phyloP scores from a whole-genome alignment of 2,329 filamentous ascomycete species.

The Coniella lustricola region DNA sequence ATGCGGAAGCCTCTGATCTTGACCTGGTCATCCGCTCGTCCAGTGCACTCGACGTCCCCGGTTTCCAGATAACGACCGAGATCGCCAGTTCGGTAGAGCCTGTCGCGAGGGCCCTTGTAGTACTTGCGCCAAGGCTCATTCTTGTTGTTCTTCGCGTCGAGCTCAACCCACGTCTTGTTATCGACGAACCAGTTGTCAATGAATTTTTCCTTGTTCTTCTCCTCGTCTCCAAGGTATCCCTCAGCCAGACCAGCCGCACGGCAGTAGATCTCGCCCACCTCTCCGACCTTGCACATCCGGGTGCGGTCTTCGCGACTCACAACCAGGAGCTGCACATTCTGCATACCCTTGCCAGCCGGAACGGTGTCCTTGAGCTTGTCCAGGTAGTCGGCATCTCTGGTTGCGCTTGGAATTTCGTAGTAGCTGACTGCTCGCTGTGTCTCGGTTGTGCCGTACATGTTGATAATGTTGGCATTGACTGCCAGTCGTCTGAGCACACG shows the following conservation, averaged over 20 bases:
- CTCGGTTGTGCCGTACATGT: slow-evolving; percentile 87
- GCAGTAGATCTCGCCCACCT: slow-evolving; percentile 78
- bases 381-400: slow-evolving; percentile 48
- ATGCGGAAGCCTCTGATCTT: slow-evolving; percentile 96
- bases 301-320: slow-evolving; percentile 62
- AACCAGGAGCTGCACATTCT: slow-evolving; percentile 81
- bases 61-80: slow-evolving; percentile 65
- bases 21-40: slow-evolving; percentile 80
- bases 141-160: slow-evolving; percentile 48
- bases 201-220: slow-evolving; percentile 63
- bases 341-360: slow-evolving; percentile 78
- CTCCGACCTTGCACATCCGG: slow-evolving; percentile 69
- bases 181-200: slow-evolving; percentile 82
- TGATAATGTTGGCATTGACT: slow-evolving; percentile 67
- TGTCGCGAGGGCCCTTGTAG: slow-evolving; percentile 76
- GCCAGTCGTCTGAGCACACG: slow-evolving; percentile 68
- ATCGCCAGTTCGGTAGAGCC: slow-evolving; percentile 83
- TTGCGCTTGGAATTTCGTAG: slow-evolving; percentile 65
- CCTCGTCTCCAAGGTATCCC: slow-evolving; percentile 40
- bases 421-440: slow-evolving; percentile 76
- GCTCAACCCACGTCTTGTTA: slow-evolving; percentile 58
- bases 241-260: slow-evolving; percentile 79
- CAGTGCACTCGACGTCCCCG: slow-evolving; percentile 70
- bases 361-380: slow-evolving; percentile 58
- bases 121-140: slow-evolving; percentile 69